phyloP scores from a whole-genome alignment of 2,329 filamentous ascomycete genomes.

The Talaromyces marneffei region DNA sequence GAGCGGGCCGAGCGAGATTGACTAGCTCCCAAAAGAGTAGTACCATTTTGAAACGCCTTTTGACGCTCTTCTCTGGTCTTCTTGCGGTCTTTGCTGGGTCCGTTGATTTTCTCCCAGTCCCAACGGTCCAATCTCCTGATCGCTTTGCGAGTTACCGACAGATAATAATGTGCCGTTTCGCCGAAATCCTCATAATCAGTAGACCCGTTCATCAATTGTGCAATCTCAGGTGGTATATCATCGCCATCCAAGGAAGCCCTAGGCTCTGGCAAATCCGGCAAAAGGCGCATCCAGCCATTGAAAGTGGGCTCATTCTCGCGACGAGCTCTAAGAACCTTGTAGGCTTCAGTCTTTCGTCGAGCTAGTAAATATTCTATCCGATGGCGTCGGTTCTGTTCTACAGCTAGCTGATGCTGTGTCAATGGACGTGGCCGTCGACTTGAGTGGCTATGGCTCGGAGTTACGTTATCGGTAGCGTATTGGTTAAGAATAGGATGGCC shows the following conservation, averaged over 20 bases:
- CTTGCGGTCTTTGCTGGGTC: constrained; percentile 34
- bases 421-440: constrained; percentile 42
- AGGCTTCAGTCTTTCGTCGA: constrained; percentile 36
- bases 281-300: constrained; percentile 36
- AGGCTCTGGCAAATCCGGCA: constrained; percentile 38
- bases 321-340: constrained; percentile 32
- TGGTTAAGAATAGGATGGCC: constrained; percentile 39
- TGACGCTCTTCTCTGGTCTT: constrained; percentile 35
- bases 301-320: constrained; percentile 38
- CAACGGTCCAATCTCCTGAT: constrained; percentile 41
- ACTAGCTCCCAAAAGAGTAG: constrained; percentile 17
- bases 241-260: constrained; percentile 45
- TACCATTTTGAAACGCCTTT: constrained; percentile 23
- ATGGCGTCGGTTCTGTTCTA: constrained; percentile 45
- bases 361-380: constrained; percentile 44
- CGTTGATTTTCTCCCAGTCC: constrained; percentile 40
- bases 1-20: constrained; percentile 8
- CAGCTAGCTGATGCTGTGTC: constrained; percentile 46
- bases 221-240: constrained; percentile 9
- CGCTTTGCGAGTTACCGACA: constrained; percentile 40
- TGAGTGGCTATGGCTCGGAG: constrained; percentile 22
- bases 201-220: neutral
- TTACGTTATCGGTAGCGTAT: constrained; percentile 32
- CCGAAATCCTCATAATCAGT: constrained; percentile 43
- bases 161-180: constrained; percentile 42